Percentiles rank a stretch among this genome's conserved stretches.
Evolutionary conservation across 2,329 filamentous ascomycete genomes (phyloP).

Genomic region (Chaetomiaceae sp.): DNA sequence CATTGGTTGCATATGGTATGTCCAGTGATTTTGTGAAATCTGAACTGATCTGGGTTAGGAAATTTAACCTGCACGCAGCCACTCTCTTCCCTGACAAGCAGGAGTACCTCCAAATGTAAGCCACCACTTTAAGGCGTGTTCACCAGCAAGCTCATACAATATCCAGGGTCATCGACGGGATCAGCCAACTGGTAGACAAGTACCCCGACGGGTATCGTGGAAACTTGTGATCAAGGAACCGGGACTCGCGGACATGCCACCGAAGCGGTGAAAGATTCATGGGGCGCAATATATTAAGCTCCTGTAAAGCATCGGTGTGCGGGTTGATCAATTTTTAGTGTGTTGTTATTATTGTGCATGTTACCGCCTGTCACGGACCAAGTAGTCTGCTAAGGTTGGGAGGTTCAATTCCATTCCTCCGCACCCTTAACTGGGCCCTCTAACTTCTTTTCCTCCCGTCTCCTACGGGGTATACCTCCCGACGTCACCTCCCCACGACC

Average conservation of each 20-base stretch:
- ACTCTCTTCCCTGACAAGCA: not conserved
- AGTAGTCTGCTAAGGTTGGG: too few species aligned
- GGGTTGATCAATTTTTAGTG: too few species aligned
- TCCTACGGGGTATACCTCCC: constrained; percentile 8
- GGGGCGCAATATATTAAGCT: too few species aligned
- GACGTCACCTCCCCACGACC: constrained; percentile 14
- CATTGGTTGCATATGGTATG: not conserved
- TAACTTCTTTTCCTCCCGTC: too few species aligned
- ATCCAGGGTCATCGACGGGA: not conserved
- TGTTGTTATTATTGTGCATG: too few species aligned
- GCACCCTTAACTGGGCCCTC: too few species aligned
- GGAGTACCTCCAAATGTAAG: not conserved
- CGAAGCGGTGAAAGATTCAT: too few species aligned
- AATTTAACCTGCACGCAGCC: constrained; percentile 2
- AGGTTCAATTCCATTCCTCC: too few species aligned
- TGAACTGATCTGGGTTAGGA: not conserved
- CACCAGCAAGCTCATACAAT: not conserved
- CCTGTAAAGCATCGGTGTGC: too few species aligned
- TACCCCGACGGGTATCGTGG: not conserved
- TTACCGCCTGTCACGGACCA: too few species aligned
- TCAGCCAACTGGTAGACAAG: not conserved
- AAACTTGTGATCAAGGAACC: too few species aligned
- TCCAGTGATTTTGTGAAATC: not conserved
- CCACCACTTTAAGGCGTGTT: not conserved
- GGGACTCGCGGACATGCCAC: too few species aligned